Percentiles rank a stretch among this genome's conserved stretches.
These are phyloP conservation scores for Salix koriyanagi DNA, from an alignment of 345 rosid genomes.

Conservation along the genomic window DNA sequence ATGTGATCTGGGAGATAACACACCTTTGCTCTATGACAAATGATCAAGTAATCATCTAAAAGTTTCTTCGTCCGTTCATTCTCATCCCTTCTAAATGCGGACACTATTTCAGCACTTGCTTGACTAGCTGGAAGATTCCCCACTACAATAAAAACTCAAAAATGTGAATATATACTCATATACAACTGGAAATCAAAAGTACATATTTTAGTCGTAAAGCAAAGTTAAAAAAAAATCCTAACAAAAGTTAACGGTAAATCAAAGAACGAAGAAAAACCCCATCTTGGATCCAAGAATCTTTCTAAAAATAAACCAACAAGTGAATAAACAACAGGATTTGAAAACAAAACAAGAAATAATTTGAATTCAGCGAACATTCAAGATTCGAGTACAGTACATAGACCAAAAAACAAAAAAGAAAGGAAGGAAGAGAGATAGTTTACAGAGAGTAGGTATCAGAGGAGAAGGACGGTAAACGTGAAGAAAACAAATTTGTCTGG, in stretches of 20 bases:
- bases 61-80: constrained; percentile 39
- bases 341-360: background rate
- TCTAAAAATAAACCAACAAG: background rate
- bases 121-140: constrained; percentile 64
- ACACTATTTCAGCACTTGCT: constrained; percentile 46
- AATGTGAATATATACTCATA: too few relatives aligned
- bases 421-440: constrained; percentile 7
- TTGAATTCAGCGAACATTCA: background rate
- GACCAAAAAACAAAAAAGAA: background rate
- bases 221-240: too few relatives aligned
- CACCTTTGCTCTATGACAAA: constrained; percentile 45
- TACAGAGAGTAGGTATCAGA: constrained; percentile 61
- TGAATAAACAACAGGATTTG: background rate
- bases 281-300: background rate
- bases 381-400: background rate
- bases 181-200: too few relatives aligned
- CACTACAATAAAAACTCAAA: constrained; percentile 39
- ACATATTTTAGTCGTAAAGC: too few relatives aligned
- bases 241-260: background rate
- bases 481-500: constrained; percentile 46
- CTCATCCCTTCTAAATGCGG: constrained; percentile 51
- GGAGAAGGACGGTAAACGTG: constrained; percentile 62
- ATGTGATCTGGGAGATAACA: background rate
- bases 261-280: background rate
- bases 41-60: constrained; percentile 36